phyloP scores from a whole-genome alignment of 768 basidiomycete genomes.

The Tulasnella sp. region DNA sequence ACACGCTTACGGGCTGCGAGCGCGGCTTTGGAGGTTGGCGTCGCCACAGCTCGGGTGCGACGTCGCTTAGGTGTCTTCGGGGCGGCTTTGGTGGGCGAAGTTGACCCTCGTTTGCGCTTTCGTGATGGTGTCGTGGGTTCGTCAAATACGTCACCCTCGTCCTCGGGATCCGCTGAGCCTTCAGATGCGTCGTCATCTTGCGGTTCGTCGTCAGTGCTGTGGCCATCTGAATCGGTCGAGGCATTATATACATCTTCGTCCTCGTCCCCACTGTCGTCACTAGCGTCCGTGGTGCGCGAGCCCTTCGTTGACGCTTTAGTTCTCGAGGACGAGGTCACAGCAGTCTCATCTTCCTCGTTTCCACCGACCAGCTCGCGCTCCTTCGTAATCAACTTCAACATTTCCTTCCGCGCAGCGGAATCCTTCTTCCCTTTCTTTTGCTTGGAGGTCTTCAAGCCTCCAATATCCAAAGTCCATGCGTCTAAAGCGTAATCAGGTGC shows the following conservation, averaged over 20 bases:
- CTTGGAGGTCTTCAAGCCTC: constrained; percentile 1
- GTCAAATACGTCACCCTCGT: not conserved
- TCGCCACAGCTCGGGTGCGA: constrained; percentile 43
- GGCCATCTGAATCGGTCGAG: constrained; percentile 47
- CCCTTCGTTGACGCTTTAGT: too few relatives aligned
- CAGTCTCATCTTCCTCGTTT: not conserved
- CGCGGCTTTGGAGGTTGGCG: constrained; percentile 65
- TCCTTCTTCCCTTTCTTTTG: constrained; percentile 11
- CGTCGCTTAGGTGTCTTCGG: constrained; percentile 13
- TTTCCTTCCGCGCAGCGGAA: constrained; percentile 5
- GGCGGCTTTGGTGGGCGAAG: not conserved
- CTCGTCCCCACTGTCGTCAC: constrained; percentile 12
- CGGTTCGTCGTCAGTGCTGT: constrained; percentile 42
- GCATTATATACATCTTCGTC: constrained; percentile 19
- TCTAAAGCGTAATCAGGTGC: constrained; percentile 13
- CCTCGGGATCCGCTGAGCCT: not conserved
- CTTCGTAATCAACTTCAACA: not conserved
- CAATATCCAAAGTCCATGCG: not conserved
- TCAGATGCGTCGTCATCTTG: constrained; percentile 19
- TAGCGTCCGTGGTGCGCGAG: constrained; percentile 18
- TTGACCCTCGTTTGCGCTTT: not conserved
- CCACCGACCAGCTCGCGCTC: not conserved
- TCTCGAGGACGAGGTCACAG: too few relatives aligned
- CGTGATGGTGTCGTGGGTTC: not conserved
- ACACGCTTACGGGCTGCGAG: constrained; percentile 36